These are phyloP conservation scores for Diphasiastrum complanatum DNA, from an alignment of 83 land plant species.

Conservation along the genomic window DNA sequence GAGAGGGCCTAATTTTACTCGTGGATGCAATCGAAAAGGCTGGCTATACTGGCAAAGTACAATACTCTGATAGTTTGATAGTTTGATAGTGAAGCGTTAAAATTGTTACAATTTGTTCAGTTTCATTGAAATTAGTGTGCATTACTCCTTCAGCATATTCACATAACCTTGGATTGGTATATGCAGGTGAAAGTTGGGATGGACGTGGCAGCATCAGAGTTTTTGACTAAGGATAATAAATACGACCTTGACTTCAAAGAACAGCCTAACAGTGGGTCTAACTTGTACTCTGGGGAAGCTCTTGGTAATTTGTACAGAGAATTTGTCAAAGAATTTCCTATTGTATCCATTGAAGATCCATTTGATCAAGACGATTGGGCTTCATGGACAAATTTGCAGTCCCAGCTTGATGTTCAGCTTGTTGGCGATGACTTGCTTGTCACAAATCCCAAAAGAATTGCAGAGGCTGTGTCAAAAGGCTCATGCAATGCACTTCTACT, in stretches of 20 bases:
- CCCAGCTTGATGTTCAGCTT: constrained; percentile 65
- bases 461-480: constrained; percentile 67
- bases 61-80: no score
- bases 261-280: constrained; percentile 75
- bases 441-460: constrained; percentile 84
- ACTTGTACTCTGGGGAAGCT: constrained; percentile 48
- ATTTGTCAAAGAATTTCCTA: constrained; percentile 79
- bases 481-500: constrained; percentile 86
- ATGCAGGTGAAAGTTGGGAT: constrained; percentile 84
- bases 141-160: neutral
- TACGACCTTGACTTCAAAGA: constrained; percentile 90
- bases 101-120: no score
- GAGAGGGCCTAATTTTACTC: constrained; percentile 77
- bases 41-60: constrained; percentile 89
- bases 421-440: constrained; percentile 97
- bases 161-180: neutral
- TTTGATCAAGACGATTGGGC: constrained; percentile 97
- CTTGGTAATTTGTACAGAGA: constrained; percentile 76
- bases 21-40: constrained; percentile 88
- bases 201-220: constrained; percentile 99
- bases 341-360: constrained; percentile 95
- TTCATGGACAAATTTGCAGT: constrained; percentile 68
- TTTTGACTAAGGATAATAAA: constrained; percentile 61
- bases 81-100: no score
- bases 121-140: no score